A percentile compares a stretch with the other conserved stretches of the same genome.
These are phyloP conservation scores for Colletotrichum lentis DNA, from an alignment of 2,329 filamentous ascomycete genomes.

Conservation along the genomic window DNA sequence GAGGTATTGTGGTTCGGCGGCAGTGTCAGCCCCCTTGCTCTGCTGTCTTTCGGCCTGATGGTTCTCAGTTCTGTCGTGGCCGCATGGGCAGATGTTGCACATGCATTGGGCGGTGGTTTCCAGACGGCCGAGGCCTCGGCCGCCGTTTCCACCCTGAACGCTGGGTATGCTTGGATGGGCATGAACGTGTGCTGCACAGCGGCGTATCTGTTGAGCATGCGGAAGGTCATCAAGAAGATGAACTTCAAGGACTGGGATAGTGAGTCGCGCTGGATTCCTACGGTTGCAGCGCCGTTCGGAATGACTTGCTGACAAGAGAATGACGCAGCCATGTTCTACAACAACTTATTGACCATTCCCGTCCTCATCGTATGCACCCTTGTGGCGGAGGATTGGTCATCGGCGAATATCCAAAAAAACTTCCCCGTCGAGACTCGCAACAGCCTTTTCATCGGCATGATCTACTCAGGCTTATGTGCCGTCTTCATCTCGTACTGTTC, in stretches of 20 bases:
- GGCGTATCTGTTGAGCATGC: slow-evolving; percentile 89
- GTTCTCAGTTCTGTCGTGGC: slow-evolving; percentile 93
- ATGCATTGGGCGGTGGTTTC: slow-evolving; percentile 71
- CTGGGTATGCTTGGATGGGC: slow-evolving; percentile 97
- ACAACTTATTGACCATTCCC: slow-evolving; percentile 96
- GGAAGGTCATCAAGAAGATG: slow-evolving; percentile 98
- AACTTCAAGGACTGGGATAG: slow-evolving; percentile 99
- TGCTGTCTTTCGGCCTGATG: slow-evolving; percentile 96
- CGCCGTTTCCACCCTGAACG: slow-evolving; percentile 87
- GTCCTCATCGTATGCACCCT: slow-evolving; percentile 85
- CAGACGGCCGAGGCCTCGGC: slow-evolving; percentile 68
- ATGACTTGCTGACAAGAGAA: slow-evolving; percentile 40
- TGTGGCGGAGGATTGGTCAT: slow-evolving; percentile 90
- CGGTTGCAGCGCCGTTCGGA: neutral
- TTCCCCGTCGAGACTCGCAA: slow-evolving; percentile 86
- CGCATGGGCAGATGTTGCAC: slow-evolving; percentile 95
- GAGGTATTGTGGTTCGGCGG: slow-evolving; percentile 99
- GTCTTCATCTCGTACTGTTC: slow-evolving; percentile 99
- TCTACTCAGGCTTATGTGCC: slow-evolving; percentile 90
- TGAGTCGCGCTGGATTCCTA: slow-evolving; percentile 61
- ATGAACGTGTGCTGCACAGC: slow-evolving; percentile 96
- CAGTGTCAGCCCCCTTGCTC: slow-evolving; percentile 83
- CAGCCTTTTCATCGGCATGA: slow-evolving; percentile 83
- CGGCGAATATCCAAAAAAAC: slow-evolving; percentile 82
- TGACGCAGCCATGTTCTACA: slow-evolving; percentile 94